These are phyloP conservation scores for Forsythia suspensa DNA, from an alignment of 257 asterid species.

Conservation along the genomic window DNA sequence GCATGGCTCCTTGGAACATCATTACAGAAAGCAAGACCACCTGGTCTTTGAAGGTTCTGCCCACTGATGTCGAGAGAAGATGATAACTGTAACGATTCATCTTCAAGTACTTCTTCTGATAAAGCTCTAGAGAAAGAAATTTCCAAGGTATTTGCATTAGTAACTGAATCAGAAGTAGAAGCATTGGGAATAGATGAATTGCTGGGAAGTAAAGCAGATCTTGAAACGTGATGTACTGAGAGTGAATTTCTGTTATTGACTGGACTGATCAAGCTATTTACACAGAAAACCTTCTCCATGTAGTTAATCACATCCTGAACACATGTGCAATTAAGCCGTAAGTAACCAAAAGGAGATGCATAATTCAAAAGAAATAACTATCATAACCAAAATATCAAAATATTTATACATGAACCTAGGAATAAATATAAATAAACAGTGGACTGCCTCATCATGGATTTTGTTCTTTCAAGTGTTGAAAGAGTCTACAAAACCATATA, in stretches of 20 bases:
- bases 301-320: slow-evolving; percentile 84
- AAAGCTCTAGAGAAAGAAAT: slow-evolving; percentile 56
- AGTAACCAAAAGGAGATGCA: slow-evolving; percentile 7
- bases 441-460: too few relatives aligned
- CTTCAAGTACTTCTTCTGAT: slow-evolving; percentile 80
- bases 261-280: slow-evolving; percentile 52
- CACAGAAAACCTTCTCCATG: slow-evolving; percentile 72
- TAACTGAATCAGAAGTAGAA: slow-evolving; percentile 47
- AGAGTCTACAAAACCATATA: too few relatives aligned
- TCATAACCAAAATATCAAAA: too few relatives aligned
- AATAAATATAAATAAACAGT: too few relatives aligned
- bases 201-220: slow-evolving; percentile 49
- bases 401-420: too few relatives aligned
- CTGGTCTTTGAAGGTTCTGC: slow-evolving; percentile 48
- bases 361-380: slow-evolving; percentile 5
- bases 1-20: slow-evolving; percentile 53
- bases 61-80: slow-evolving; percentile 57
- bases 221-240: slow-evolving; percentile 48
- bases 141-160: slow-evolving; percentile 42
- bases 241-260: slow-evolving; percentile 54
- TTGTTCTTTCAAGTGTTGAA: too few relatives aligned
- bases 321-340: slow-evolving; percentile 1
- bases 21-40: slow-evolving; percentile 52
- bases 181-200: slow-evolving; percentile 45
- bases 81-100: slow-evolving; percentile 60